Evolutionary conservation across 306 rosid genomes (phyloP).

Genomic region (Acmispon strigosus): DNA sequence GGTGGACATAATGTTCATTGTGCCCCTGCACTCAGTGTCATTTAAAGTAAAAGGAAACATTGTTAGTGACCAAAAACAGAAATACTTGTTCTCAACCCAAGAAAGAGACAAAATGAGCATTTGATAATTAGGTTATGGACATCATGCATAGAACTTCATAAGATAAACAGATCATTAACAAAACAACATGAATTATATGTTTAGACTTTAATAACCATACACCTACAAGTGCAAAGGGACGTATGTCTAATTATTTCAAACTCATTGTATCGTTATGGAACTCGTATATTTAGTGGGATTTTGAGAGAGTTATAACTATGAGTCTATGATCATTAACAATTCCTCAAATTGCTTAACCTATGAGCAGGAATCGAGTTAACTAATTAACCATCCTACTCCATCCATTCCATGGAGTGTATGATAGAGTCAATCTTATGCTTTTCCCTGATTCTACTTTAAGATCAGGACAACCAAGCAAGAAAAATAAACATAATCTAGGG

Average conservation of each 20-base stretch:
- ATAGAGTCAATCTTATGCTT: neutral
- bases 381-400: constrained; percentile 1
- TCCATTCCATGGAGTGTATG: too few species aligned
- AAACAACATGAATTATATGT: neutral
- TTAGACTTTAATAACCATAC: neutral
- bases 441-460: neutral
- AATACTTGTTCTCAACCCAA: neutral
- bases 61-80: neutral
- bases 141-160: neutral
- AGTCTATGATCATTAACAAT: neutral
- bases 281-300: too few species aligned
- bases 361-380: neutral
- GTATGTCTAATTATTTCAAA: too few species aligned
- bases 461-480: neutral
- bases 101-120: neutral
- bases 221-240: too few species aligned
- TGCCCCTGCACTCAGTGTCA: constrained; percentile 35
- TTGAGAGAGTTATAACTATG: neutral
- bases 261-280: too few species aligned
- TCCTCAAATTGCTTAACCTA: neutral
- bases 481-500: neutral
- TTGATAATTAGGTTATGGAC: neutral
- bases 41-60: neutral
- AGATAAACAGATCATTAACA: neutral
- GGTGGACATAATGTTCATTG: constrained; percentile 67